Base-by-base conservation (phyloP, 192 early-diverging fungal genomes). In the Coemansia sp. region DNA sequence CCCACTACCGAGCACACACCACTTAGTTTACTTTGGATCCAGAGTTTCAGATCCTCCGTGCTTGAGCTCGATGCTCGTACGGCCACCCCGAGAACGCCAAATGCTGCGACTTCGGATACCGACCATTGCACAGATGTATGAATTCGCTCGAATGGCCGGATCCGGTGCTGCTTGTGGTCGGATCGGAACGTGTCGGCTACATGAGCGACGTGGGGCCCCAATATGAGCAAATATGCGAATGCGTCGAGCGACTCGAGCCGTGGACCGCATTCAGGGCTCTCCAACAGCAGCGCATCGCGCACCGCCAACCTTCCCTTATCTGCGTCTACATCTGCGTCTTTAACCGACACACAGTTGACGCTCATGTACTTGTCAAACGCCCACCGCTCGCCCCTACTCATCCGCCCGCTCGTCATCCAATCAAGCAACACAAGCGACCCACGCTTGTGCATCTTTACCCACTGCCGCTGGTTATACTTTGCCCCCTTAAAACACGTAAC, bases 371-470 rank as follows among this genome's bases (percentile, higher is more conserved):
- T 66, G 4, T 76, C 63, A 67, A 90, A 95, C 53, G 55, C 71
- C 92, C 92, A 95, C 9, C 62, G 63, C 59, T 95, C 93, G 24
- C 92, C 92, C 1, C 88, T 59, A 10, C 83, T 85, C 64, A 81
- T 75, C 49, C 93, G 62, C 5, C 93, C 93, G 45, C 87, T 87
- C 0, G 89, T 92, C 63, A 92, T 87, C 93, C 93, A 95, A 62
- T 95, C 93, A 27, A 95, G 70, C 7, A 94, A 60, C 1, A 94
- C 76, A 8, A 93, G 55, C 23, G 87, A 88, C 0, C 85, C 79
- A 66, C 68, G 27, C 19, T 1, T 1, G 29, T 29, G 21, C 55
- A 57, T 50, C 19, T 11, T 32, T 14, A 92, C 75, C 5, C 22
- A 38, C 65, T 95, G 93, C 23, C 73, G 58, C 69, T 90, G 89